Evolutionary conservation across 495 filamentous ascomycete species (phyloP).

Genomic region (Lasiosphaeria hispida): DNA sequence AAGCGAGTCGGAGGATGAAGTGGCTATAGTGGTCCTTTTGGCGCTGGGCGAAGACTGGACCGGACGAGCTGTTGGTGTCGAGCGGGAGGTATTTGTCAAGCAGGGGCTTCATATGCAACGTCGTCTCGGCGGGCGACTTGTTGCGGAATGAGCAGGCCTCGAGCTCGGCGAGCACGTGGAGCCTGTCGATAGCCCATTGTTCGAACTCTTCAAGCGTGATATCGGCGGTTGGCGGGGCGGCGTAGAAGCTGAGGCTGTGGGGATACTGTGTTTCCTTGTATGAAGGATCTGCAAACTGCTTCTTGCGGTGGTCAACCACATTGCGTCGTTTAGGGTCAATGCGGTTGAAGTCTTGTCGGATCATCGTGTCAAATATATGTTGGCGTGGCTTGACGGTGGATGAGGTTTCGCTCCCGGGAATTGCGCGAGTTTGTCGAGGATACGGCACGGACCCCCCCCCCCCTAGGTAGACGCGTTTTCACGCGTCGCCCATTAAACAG

Average conservation of each 20-base stretch:
- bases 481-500: conserved; percentile 15
- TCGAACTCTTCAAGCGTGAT: conserved; percentile 98
- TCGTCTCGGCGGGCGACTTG: conserved; percentile 73
- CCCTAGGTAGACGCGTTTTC: conserved; percentile 11
- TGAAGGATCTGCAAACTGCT: conserved; percentile 72
- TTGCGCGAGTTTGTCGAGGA: neutral
- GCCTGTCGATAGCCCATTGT: conserved; percentile 95
- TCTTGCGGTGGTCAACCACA: conserved; percentile 73
- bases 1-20: conserved; percentile 93
- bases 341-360: conserved; percentile 67
- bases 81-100: conserved; percentile 86
- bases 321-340: conserved; percentile 78
- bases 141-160: conserved; percentile 97
- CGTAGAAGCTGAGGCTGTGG: conserved; percentile 90
- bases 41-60: conserved; percentile 64
- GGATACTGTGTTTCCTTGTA: conserved; percentile 75
- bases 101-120: conserved; percentile 71
- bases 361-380: conserved; percentile 53
- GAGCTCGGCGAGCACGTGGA: conserved; percentile 90
- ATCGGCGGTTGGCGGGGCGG: conserved; percentile 81
- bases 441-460: too few species aligned
- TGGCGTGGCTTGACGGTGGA: neutral
- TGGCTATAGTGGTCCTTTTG: conserved; percentile 98
- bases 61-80: conserved; percentile 64
- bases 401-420: neutral